Conservation (phyloP, 176 grass and related monocot genomes). For the Avena sativa region DNA sequence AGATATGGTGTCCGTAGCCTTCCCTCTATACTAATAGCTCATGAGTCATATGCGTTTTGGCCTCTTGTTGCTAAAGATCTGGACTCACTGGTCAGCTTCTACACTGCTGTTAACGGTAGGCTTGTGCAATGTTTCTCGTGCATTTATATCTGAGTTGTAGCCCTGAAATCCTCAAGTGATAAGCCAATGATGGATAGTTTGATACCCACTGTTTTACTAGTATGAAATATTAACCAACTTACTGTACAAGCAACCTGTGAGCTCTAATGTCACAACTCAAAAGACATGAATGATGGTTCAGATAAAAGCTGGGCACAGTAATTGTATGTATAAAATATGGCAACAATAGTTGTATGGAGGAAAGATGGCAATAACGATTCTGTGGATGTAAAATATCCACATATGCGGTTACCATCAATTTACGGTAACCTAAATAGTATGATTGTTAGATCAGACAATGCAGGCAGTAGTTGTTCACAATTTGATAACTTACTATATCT, state of each 20-base stretch:
- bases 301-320: neutral
- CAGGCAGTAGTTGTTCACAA: neutral
- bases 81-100: slow-evolving; percentile 60
- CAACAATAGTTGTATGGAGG: neutral
- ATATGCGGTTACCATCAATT: slow-evolving; percentile 16
- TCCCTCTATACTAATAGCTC: slow-evolving; percentile 70
- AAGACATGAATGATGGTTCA: slow-evolving; percentile 4
- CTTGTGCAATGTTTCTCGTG: neutral
- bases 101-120: slow-evolving; percentile 72
- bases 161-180: neutral
- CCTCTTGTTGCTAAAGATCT: slow-evolving; percentile 65
- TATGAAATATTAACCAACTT: slow-evolving; percentile 13
- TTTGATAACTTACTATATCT: slow-evolving; percentile 6
- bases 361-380: neutral
- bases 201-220: neutral
- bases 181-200: neutral
- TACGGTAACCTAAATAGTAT: neutral
- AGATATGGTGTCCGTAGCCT: slow-evolving; percentile 74
- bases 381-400: slow-evolving; percentile 8
- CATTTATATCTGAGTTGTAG: neutral
- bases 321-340: neutral
- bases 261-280: slow-evolving; percentile 6
- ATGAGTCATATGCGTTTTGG: slow-evolving; percentile 48
- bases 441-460: slow-evolving; percentile 21
- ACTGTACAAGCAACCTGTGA: neutral